Percentiles rank a stretch among this genome's conserved stretches.
Conservation (phyloP, 805 yeast genomes). For the Lachancea mirantina region DNA sequence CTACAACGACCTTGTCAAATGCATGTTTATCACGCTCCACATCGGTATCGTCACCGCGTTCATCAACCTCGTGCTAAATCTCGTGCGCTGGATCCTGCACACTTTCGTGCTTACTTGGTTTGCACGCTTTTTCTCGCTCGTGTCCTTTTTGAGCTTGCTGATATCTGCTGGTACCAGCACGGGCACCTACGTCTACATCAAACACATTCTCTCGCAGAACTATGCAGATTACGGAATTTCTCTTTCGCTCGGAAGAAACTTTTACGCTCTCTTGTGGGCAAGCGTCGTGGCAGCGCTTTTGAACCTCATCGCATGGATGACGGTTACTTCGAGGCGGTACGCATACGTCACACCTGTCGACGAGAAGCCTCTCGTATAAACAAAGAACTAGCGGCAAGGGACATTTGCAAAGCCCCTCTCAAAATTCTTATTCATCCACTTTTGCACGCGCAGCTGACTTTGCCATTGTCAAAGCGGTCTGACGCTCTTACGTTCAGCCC, state of each 20-base stretch:
- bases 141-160: constrained; percentile 35
- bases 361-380: constrained; percentile 15
- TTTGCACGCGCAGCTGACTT: too few species aligned
- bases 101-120: constrained; percentile 41
- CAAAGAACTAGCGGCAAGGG: too few species aligned
- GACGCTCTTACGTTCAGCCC: too few species aligned
- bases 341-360: constrained; percentile 15
- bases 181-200: constrained; percentile 47
- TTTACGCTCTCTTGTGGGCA: constrained; percentile 60
- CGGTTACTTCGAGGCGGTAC: constrained; percentile 15
- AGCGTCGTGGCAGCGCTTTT: constrained; percentile 43
- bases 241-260: constrained; percentile 43
- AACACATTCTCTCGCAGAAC: constrained; percentile 44
- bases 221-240: constrained; percentile 45
- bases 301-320: constrained; percentile 36
- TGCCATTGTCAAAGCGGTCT: too few species aligned
- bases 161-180: constrained; percentile 53
- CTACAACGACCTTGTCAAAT: constrained; percentile 43
- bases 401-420: too few species aligned
- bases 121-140: constrained; percentile 38
- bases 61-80: constrained; percentile 34
- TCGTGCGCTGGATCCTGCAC: constrained; percentile 33
- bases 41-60: constrained; percentile 41
- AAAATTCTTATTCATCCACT: too few species aligned
- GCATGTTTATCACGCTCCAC: constrained; percentile 51